phyloP scores from a whole-genome alignment of 73 alveolate genomes.

The Durusdinium trenchii region DNA sequence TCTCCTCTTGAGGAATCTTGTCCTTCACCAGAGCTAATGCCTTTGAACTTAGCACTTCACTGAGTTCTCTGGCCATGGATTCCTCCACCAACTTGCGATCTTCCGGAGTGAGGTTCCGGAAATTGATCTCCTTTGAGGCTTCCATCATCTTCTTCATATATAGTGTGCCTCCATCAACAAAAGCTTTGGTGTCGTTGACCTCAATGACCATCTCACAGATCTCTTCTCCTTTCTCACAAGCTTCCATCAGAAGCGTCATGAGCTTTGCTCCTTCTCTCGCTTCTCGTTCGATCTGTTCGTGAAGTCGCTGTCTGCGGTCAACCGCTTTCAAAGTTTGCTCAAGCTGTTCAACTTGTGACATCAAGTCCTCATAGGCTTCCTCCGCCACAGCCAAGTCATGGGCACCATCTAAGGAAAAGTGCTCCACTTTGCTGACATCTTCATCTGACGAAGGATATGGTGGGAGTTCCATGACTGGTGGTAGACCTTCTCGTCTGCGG shows the following conservation, averaged over 20 bases:
- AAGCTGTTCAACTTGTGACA: not conserved
- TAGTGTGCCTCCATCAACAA: not conserved
- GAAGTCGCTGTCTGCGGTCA: not conserved
- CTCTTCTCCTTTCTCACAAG: constrained; percentile 38
- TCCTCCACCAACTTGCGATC: not conserved
- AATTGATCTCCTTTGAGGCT: constrained; percentile 3
- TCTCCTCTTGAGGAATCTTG: not conserved
- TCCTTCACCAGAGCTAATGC: not conserved
- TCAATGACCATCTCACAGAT: not conserved
- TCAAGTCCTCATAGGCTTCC: not conserved
- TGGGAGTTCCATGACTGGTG: not conserved
- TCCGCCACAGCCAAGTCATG: not conserved
- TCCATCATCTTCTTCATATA: constrained; percentile 11
- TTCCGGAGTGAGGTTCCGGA: not conserved
- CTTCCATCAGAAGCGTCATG: not conserved
- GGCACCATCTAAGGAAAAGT: not conserved
- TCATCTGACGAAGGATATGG: not conserved
- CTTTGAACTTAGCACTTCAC: not conserved
- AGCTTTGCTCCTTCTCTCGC: not conserved
- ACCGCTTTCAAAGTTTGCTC: not conserved
- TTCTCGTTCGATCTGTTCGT: not conserved
- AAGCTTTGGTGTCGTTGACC: not conserved
- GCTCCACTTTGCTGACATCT: not conserved
- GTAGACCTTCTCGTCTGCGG: not conserved
- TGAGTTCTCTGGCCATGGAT: constrained; percentile 8